Evolutionary conservation across 140 eudicot species (phyloP), one percentile per base, ranked within the genome.

Genomic region (Senecio squalidus): DNA sequence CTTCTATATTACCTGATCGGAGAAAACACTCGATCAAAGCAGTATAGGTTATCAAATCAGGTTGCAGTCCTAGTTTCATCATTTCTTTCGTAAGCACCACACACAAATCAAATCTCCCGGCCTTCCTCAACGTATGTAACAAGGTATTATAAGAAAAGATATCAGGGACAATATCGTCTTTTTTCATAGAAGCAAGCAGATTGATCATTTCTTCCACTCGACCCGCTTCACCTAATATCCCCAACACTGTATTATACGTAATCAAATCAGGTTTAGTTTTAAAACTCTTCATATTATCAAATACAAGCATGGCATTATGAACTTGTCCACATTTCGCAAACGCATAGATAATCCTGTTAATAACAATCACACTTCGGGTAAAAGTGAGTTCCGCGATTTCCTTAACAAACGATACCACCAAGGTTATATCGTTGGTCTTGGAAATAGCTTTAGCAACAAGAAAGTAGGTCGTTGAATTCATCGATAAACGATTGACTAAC

Each of bases 21-120:
- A 88, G 86, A 28, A 84, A 84, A 76, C 86, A 74, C 88, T 92
- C 98, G 9, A 92, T 84, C 66, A 87, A 68, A 3, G 92, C 82
- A 51, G 84, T 79, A 69, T 84, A 92, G 62, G 95, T 92, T 60
- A 82, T 63, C 75, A 87, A 60, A 79, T 92, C 98, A 25, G 92
- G 83, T 61, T 58, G 53, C 48, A 87, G 44, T 31, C 96, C 89
- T 22, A 41, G 69, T 65, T 84, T 67, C 10, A 43, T 56, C 83
- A 87, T 82, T 62, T 92, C 95, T 61, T 64, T 73, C 49, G 71
- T 50, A 71, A 62, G 56, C 47, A 58, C 68, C 2, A 77, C 41
- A 69, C 89, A 84, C 68, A 75, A 29, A 63, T 81, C 86, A 28
- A 81, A 68, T 60, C 96, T 79, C 16, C 96, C 95, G 14, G 79